Conservation (phyloP, 768 basidiomycete species). For the Termitomyces sp. region DNA sequence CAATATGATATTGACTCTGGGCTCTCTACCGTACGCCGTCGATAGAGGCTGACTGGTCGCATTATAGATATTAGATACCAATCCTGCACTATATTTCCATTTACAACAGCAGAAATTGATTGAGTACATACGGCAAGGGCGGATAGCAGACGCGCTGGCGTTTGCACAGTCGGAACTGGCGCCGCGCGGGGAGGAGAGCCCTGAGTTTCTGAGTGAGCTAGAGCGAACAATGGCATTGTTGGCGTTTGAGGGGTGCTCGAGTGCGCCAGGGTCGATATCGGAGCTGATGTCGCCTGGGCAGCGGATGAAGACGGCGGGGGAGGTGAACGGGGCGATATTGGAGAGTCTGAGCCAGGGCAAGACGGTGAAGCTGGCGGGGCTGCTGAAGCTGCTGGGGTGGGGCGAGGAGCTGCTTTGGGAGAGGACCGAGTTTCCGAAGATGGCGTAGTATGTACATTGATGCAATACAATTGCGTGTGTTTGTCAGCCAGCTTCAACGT, state of each 20-base stretch:
- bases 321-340: conserved; percentile 93
- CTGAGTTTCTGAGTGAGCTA: conserved; percentile 86
- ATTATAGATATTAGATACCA: conserved; percentile 89
- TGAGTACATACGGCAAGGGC: conserved; percentile 84
- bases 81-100: conserved; percentile 90
- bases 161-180: conserved; percentile 96
- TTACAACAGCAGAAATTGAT: conserved; percentile 95
- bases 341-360: conserved; percentile 89
- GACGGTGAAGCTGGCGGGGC: conserved; percentile 81
- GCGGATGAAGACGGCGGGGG: conserved; percentile 90
- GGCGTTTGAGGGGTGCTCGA: conserved; percentile 65
- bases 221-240: conserved; percentile 94
- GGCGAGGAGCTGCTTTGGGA: conserved; percentile 78
- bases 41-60: conserved; percentile 18
- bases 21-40: conserved; percentile 2
- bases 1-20: conserved; percentile 68
- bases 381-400: conserved; percentile 85
- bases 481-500: conserved; percentile 10
- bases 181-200: conserved; percentile 91
- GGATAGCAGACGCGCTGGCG: conserved; percentile 70
- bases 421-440: conserved; percentile 76
- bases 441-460: conserved; percentile 24
- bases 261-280: conserved; percentile 60
- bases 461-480: conserved; percentile 2
- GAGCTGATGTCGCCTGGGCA: conserved; percentile 83